A percentile compares a stretch with the other conserved stretches of the same genome.
Conservation (phyloP, 192 early-diverging fungal species). For the Coemansia sp. region DNA sequence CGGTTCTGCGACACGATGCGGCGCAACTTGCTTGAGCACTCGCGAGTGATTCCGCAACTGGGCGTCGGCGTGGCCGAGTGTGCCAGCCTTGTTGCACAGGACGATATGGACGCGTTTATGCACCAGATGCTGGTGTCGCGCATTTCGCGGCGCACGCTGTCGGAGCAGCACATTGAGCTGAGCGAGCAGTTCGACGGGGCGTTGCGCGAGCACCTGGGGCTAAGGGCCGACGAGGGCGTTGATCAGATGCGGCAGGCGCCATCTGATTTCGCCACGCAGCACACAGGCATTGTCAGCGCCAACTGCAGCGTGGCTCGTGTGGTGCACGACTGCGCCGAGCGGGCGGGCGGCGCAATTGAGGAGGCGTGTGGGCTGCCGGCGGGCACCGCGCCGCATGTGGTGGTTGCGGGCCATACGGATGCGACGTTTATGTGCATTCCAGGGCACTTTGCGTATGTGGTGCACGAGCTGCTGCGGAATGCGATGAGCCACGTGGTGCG, state of each 20-base stretch:
- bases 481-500: conserved; percentile 73
- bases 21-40: conserved; percentile 72
- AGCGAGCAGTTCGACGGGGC: conserved; percentile 62
- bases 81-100: conserved; percentile 63
- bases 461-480: conserved; percentile 90
- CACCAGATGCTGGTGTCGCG: conserved; percentile 84
- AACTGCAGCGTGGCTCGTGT: conserved; percentile 51
- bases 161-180: conserved; percentile 90
- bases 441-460: conserved; percentile 91
- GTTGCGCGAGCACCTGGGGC: conserved; percentile 28
- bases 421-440: conserved; percentile 90
- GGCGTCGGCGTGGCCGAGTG: conserved; percentile 85
- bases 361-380: conserved; percentile 44
- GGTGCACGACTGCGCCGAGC: conserved; percentile 54
- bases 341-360: conserved; percentile 46
- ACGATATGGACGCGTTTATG: conserved; percentile 82
- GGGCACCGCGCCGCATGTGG: conserved; percentile 66
- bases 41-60: conserved; percentile 85
- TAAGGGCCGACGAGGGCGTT: conserved; percentile 29
- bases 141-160: conserved; percentile 86
- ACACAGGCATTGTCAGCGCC: conserved; percentile 50
- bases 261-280: conserved; percentile 57
- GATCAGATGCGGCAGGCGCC: conserved; percentile 47
- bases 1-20: conserved; percentile 76
- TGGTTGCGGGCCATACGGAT: conserved; percentile 70